These are phyloP conservation scores for Omphalea diandra DNA, from an alignment of 441 rosid genomes.

Conservation along the genomic window DNA sequence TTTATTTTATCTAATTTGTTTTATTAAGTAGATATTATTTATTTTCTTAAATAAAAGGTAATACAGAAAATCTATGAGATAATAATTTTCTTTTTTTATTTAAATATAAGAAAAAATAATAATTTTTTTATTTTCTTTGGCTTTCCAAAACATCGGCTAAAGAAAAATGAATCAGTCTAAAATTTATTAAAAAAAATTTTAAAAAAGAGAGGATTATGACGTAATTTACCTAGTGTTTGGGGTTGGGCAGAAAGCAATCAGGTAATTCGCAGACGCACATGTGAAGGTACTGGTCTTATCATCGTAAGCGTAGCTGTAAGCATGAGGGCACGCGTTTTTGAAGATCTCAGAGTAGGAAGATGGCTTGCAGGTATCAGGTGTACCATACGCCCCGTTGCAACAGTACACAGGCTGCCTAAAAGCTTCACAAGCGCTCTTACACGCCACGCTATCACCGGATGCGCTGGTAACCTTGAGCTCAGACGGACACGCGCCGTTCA, in stretches of 20 bases:
- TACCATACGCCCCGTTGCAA: constrained; percentile 63
- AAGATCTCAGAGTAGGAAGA: constrained; percentile 65
- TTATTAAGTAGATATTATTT: too few relatives aligned
- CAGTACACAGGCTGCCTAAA: constrained; percentile 74
- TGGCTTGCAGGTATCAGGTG: constrained; percentile 80
- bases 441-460: constrained; percentile 53
- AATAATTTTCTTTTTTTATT: too few relatives aligned
- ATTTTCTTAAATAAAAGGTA: too few relatives aligned
- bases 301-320: constrained; percentile 93
- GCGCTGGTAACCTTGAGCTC: constrained; percentile 55
- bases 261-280: constrained; percentile 61
- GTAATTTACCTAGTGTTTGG: constrained; percentile 64
- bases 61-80: too few relatives aligned
- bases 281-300: constrained; percentile 85
- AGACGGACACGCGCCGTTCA: constrained; percentile 64
- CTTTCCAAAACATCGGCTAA: constrained; percentile 10
- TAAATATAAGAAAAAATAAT: too few relatives aligned
- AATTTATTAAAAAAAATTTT: too few relatives aligned
- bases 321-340: constrained; percentile 77
- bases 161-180: not conserved
- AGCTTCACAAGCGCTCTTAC: constrained; percentile 84
- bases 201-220: rapidly evolving
- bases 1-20: too few relatives aligned
- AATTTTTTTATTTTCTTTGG: too few relatives aligned
- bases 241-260: constrained; percentile 77